Evolutionary conservation across 2,329 filamentous ascomycete species (phyloP).

Genomic region (Aphanoascus verrucosus): DNA sequence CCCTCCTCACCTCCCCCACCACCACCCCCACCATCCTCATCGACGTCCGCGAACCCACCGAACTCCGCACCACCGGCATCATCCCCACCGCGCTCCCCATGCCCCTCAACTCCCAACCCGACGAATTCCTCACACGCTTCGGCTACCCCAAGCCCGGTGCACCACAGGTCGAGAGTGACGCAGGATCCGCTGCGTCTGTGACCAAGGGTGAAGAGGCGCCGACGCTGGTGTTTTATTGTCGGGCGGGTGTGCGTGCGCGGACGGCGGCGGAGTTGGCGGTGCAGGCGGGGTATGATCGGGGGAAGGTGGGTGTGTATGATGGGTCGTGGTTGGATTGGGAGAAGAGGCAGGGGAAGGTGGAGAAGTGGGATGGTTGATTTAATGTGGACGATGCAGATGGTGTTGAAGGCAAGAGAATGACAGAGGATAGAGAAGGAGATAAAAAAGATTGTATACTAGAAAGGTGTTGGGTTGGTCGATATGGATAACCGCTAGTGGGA

Average conservation of each 20-base stretch:
- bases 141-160: conserved; percentile 60
- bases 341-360: conserved; percentile 54
- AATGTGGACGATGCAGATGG: neutral
- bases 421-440: neutral
- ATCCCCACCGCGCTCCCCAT: conserved; percentile 80
- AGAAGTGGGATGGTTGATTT: conserved; percentile 33
- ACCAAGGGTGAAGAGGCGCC: conserved; percentile 15
- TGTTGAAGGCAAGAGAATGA: neutral
- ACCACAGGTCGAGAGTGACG: neutral
- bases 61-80: conserved; percentile 36
- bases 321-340: conserved; percentile 65
- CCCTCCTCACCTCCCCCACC: conserved; percentile 24
- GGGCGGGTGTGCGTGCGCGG: conserved; percentile 71
- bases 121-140: conserved; percentile 74
- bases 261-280: conserved; percentile 67
- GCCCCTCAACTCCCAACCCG: conserved; percentile 62
- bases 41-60: conserved; percentile 41
- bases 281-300: conserved; percentile 61
- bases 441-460: too few species aligned
- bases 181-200: neutral
- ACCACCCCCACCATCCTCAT: conserved; percentile 27
- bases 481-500: too few species aligned
- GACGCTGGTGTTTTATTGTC: conserved; percentile 78
- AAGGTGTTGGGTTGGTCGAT: too few species aligned
- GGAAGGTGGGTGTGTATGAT: conserved; percentile 45